A percentile compares a stretch with the other conserved stretches of the same genome.
Conservation (phyloP, 495 filamentous ascomycete genomes). For the Talaromyces wortmannii region DNA sequence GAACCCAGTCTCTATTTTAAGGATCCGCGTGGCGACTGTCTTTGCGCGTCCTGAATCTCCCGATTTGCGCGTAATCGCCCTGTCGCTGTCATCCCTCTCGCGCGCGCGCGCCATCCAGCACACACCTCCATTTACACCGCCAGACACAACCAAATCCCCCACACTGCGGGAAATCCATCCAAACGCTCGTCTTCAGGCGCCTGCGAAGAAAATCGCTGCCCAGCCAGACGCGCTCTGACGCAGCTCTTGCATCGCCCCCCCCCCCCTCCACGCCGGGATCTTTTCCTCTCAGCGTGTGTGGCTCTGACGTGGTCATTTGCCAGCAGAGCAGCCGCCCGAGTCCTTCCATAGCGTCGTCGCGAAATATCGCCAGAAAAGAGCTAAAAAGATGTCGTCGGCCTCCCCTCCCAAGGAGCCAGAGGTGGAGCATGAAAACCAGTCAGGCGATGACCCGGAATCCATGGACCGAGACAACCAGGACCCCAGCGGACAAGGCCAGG, state of each 20-base stretch:
- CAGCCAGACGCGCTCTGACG: constrained; percentile 28
- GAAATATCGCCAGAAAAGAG: constrained; percentile 20
- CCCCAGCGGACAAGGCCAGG: constrained; percentile 51
- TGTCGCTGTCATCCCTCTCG: too few species aligned
- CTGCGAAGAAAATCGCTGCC: constrained; percentile 40
- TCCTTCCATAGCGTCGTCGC: constrained; percentile 16
- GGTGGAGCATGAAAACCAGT: constrained; percentile 87
- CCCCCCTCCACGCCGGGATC: constrained; percentile 8
- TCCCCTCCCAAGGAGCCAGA: constrained; percentile 78
- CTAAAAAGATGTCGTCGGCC: constrained; percentile 89
- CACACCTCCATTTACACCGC: constrained; percentile 18
- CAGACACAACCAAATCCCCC: constrained; percentile 27
- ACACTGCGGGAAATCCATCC: constrained; percentile 10
- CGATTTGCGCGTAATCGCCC: constrained; percentile 10
- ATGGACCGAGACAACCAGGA: constrained; percentile 67
- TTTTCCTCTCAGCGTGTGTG: too few species aligned
- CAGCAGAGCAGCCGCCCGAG: constrained; percentile 32
- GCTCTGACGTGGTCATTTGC: constrained; percentile 42
- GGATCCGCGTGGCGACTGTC: background rate
- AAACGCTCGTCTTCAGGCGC: constrained; percentile 24
- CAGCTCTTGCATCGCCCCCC: constrained; percentile 14
- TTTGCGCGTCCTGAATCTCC: background rate
- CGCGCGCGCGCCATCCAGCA: background rate
- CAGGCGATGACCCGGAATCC: constrained; percentile 76
- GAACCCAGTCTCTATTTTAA: constrained; percentile 11